Base-by-base conservation (phyloP, 2,329 filamentous ascomycete genomes). In the Colletotrichum ledebouriae region DNA sequence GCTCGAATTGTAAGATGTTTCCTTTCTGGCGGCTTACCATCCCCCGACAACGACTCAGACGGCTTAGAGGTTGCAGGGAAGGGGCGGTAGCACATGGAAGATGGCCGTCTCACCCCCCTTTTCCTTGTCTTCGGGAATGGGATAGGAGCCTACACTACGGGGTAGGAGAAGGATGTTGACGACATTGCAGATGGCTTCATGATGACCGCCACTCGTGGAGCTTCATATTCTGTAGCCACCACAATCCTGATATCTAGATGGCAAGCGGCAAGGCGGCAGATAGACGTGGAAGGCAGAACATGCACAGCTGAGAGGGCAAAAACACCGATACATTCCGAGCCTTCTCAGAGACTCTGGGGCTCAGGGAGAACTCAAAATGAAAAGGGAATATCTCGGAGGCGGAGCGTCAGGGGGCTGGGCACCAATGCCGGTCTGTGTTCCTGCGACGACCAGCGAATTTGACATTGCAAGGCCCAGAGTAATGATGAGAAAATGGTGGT, bases 351-450 rank as follows among this genome's bases (percentile, higher is more conserved):
- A 17, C 0, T 17, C 1, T n/a, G 0, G 0, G 33, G 12, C 17
- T n/a, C 1, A 20, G 10, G 13, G 25, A 15, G 33, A 22, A 52
- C 3, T 6, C 44, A 33, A 29, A 11, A 52, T 4, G 9, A 12
- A 29, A 65, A 47, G 61, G 41, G 47, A 65, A 50, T 65, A 56
- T 59, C 41, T 69, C 63, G 67, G 67, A 67, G 62, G 66, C 25
- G 22, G 71, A 71, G 7, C 22, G 13, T 25, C 10, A 58, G 46
- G 22, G 5, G 20, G n/a, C n/a, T 22, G 33, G 37, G 34, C 20
- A 56, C 7, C 29, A 29, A 39, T n/a, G 6, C 29, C 22, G 11
- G 47, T 37, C 22, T 22, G 22, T 61, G 59, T 59, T 49, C 29
- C 47, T 61, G 42, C 20, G n/a, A 25, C 59, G 25, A 25, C 17